Evolutionary conservation across 2,329 filamentous ascomycete species (phyloP), one percentile per base, ranked within the genome.

Genomic region (Colletotrichum salicis): DNA sequence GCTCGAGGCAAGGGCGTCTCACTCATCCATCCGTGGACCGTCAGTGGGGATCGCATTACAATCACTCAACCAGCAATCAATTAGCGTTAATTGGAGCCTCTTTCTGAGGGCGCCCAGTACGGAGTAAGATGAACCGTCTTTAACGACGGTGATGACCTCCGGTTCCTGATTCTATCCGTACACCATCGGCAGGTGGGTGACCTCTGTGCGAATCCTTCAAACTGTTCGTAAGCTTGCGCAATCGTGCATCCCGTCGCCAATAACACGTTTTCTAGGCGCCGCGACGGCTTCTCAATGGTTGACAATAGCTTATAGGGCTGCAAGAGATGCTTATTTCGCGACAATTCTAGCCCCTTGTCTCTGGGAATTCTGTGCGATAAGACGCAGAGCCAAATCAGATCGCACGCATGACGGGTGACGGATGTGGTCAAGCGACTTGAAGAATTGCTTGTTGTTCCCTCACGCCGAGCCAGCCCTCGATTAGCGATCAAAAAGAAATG

Each of bases 311-410:
- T 12, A n/a, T 62, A 41, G 41, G 57, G 31, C 64, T 67, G 64
- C 68, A 62, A 56, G 35, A 52, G 24, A 68, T 69, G 69, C 69
- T 64, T 69, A 54, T 71, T 52, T 41, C 24, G 33, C 58, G 19
- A 48, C 41, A 11, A 1, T 22, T 8, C 41, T 15, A 12, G 5
- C 31, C 45, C 45, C 60, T 8, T 63, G 60, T 27, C 31, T 35
- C 4, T 37, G 45, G 31, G 19, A 27, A 22, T 27, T 41, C 52
- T 52, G 19, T 51, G 57, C 35, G 22, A 35, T 51, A n/a, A 41
- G 10, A 55, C 22, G 24, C 19, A 11, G n/a, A 52, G 35, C 62
- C 62, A 48, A 57, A 54, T 48, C 54, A 58, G 54, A 65, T 57
- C 24, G 63, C 37, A n/a, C 45, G 24, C 48, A 37, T 29, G 29